Evolutionary conservation across 2,329 filamentous ascomycete species (phyloP).

Genomic region (Sporothrix variecibatus): DNA sequence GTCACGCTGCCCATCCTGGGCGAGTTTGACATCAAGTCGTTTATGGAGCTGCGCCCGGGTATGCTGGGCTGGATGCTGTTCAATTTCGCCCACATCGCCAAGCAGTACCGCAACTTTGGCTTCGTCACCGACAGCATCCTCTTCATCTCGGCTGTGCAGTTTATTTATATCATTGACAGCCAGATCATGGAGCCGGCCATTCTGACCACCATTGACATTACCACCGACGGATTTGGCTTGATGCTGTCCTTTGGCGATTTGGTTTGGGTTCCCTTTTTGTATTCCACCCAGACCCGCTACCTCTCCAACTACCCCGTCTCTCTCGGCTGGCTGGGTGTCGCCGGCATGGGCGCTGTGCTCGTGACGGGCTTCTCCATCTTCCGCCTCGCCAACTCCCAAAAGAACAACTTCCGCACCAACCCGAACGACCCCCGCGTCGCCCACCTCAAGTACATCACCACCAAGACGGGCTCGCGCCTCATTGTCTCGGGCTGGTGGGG

Average conservation of each 20-base stretch:
- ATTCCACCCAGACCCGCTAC: slow-evolving; percentile 82
- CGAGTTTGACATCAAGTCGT: slow-evolving; percentile 87
- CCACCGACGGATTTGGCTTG: slow-evolving; percentile 88
- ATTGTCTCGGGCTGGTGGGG: slow-evolving; percentile 94
- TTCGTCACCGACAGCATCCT: slow-evolving; percentile 83
- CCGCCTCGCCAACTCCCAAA: slow-evolving; percentile 90
- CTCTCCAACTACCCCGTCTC: slow-evolving; percentile 77
- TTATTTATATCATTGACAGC: slow-evolving; percentile 80
- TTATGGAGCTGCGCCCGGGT: slow-evolving; percentile 87
- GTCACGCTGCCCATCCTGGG: slow-evolving; percentile 76
- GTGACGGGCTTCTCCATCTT: slow-evolving; percentile 83
- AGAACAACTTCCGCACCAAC: slow-evolving; percentile 90
- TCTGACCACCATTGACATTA: slow-evolving; percentile 92
- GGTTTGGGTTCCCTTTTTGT: slow-evolving; percentile 89
- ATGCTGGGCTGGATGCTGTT: slow-evolving; percentile 86
- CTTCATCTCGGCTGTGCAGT: slow-evolving; percentile 75
- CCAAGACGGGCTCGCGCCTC: slow-evolving; percentile 76
- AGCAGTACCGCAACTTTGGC: slow-evolving; percentile 84
- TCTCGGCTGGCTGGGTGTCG: slow-evolving; percentile 69
- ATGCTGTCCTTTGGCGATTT: slow-evolving; percentile 94
- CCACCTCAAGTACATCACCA: slow-evolving; percentile 84
- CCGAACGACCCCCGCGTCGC: slow-evolving; percentile 76
- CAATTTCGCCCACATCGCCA: slow-evolving; percentile 80
- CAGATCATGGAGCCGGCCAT: slow-evolving; percentile 87
- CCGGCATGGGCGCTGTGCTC: slow-evolving; percentile 67